Evolutionary conservation across 169 alveolate genomes (phyloP).

Genomic region (Nephromyces sp.): DNA sequence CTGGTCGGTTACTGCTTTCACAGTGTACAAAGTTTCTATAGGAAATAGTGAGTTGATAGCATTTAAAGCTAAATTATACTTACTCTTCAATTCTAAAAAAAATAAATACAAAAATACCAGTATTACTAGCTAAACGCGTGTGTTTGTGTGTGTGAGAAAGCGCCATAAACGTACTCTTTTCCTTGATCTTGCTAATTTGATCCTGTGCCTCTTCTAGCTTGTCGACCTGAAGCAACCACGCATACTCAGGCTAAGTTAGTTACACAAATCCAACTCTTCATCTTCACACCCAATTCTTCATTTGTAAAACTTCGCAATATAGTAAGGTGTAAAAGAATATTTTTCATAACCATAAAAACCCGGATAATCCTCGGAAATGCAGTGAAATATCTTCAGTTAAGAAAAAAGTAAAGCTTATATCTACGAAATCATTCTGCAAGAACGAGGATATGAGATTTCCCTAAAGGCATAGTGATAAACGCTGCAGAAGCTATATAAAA

Average conservation of each 20-base stretch:
- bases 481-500: neutral
- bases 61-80: no score
- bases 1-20: neutral
- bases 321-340: neutral
- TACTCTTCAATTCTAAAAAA: no score
- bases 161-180: constrained; percentile 9
- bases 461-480: neutral
- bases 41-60: no score
- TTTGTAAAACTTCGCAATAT: neutral
- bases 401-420: neutral
- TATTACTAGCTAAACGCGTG: no score
- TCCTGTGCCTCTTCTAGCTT: constrained; percentile 36
- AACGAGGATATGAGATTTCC: neutral
- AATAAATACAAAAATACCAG: no score
- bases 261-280: neutral
- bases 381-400: neutral
- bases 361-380: neutral
- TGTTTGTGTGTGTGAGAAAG: no score
- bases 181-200: constrained; percentile 23
- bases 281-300: neutral
- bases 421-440: neutral
- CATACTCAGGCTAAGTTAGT: neutral
- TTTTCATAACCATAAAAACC: neutral
- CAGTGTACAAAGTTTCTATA: no score
- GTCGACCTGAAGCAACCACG: constrained; percentile 21